phyloP scores from a whole-genome alignment of 225 moss, liverwort and hornwort species.

The Climacium dendroides region DNA sequence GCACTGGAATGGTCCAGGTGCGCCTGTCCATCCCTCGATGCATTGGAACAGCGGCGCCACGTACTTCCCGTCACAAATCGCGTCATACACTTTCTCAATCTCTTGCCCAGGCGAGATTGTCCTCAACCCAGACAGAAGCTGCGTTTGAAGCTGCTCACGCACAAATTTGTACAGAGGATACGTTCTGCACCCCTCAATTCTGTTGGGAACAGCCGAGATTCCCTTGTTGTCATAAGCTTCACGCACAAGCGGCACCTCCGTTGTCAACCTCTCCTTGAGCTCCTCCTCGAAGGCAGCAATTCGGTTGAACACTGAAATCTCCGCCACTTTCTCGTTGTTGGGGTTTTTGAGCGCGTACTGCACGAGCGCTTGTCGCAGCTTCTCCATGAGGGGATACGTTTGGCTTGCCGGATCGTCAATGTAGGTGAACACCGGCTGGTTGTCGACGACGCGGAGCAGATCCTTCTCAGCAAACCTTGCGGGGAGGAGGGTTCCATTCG shows the following conservation, averaged over 20 bases:
- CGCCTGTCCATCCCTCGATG: constrained; percentile 54
- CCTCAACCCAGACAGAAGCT: constrained; percentile 45
- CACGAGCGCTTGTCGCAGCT: constrained; percentile 28
- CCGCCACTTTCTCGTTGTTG: constrained; percentile 2
- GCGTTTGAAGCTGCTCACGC: constrained; percentile 35
- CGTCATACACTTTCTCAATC: constrained; percentile 50
- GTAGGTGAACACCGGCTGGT: constrained; percentile 35
- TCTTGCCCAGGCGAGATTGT: constrained; percentile 54
- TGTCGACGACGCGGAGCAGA: constrained; percentile 37
- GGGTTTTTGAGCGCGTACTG: constrained; percentile 22
- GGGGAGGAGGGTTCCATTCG: constrained; percentile 2
- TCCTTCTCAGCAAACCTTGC: constrained; percentile 38
- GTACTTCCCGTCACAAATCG: constrained; percentile 39
- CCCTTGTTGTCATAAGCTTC: constrained; percentile 40
- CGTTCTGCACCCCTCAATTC: constrained; percentile 47
- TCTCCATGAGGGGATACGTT: constrained; percentile 44
- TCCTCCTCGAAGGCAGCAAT: constrained; percentile 44
- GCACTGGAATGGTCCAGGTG: constrained; percentile 22
- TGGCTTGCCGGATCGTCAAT: constrained; percentile 37
- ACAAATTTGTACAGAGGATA: constrained; percentile 71
- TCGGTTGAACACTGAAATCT: constrained; percentile 22
- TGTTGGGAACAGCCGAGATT: constrained; percentile 20
- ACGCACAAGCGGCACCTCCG: constrained; percentile 15
- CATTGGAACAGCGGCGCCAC: constrained; percentile 46
- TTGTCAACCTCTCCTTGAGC: constrained; percentile 12